A percentile compares a stretch with the other conserved stretches of the same genome.
Evolutionary conservation across 192 early-diverging fungal genomes (phyloP).

Genomic region (Coemansia sp.): DNA sequence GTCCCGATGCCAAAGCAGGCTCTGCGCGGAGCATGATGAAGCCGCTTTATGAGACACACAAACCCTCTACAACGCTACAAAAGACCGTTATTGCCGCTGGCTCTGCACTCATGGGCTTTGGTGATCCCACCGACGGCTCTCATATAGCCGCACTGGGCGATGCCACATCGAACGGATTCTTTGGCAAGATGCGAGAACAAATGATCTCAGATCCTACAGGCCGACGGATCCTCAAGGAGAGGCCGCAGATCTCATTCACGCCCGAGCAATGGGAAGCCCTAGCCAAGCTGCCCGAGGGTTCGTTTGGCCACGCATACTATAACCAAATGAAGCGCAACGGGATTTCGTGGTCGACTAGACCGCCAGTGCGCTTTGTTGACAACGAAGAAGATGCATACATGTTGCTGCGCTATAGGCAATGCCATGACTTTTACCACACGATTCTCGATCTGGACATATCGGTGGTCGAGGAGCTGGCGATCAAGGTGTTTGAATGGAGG

Average conservation of each 20-base stretch:
- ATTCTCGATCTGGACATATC: constrained; percentile 79
- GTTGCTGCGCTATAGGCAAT: constrained; percentile 90
- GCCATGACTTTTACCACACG: constrained; percentile 93
- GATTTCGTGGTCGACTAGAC: constrained; percentile 80
- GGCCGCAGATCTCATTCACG: constrained; percentile 74
- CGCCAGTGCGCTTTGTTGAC: constrained; percentile 83
- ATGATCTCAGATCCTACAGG: constrained; percentile 80
- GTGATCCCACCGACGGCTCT: constrained; percentile 68
- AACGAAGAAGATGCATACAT: constrained; percentile 93
- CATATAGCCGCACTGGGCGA: constrained; percentile 73
- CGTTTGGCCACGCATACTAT: constrained; percentile 88
- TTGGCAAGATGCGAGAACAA: constrained; percentile 69
- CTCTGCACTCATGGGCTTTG: constrained; percentile 74
- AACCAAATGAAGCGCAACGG: constrained; percentile 76
- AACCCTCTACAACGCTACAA: constrained; percentile 66
- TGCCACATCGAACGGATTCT: constrained; percentile 72
- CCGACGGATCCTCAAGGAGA: constrained; percentile 78
- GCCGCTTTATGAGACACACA: constrained; percentile 65
- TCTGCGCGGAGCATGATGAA: constrained; percentile 29
- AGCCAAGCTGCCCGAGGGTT: constrained; percentile 60
- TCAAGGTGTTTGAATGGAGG: constrained; percentile 94
- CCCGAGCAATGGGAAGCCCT: constrained; percentile 71
- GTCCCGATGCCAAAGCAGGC: constrained; percentile 45
- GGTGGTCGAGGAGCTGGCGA: constrained; percentile 87
- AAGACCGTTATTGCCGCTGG: constrained; percentile 68